These are phyloP conservation scores for Ceratocystiopsis brevicomis DNA, from an alignment of 2,329 filamentous ascomycete species.

Conservation along the genomic window DNA sequence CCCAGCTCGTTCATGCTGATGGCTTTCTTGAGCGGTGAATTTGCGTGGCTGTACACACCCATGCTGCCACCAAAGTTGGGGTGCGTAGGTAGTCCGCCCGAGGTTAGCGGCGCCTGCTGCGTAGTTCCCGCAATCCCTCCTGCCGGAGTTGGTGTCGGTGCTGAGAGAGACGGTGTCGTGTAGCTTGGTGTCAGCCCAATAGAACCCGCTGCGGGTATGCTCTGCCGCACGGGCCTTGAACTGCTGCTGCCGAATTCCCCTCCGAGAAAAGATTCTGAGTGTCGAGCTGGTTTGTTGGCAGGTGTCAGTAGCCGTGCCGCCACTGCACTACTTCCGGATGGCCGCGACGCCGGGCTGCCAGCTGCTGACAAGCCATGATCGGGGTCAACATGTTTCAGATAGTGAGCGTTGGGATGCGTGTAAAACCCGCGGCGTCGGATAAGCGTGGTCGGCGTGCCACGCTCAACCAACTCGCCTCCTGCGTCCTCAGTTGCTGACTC, in stretches of 20 bases:
- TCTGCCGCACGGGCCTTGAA: conserved; percentile 6
- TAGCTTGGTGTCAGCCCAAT: neutral
- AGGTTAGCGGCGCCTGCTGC: conserved; percentile 7
- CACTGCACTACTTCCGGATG: no score
- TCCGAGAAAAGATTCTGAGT: conserved; percentile 14
- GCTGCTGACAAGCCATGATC: conserved; percentile 22
- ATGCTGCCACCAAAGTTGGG: conserved; percentile 48
- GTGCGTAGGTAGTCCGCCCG: conserved; percentile 2
- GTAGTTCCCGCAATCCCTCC: conserved; percentile 3
- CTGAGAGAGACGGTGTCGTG: neutral
- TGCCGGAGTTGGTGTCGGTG: conserved; percentile 5
- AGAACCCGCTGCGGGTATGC: conserved; percentile 1
- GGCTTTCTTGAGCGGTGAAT: conserved; percentile 68
- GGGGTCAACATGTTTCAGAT: conserved; percentile 52
- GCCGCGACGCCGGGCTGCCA: no score
- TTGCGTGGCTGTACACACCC: conserved; percentile 61
- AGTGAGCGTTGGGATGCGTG: conserved; percentile 69
- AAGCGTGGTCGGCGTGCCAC: conserved; percentile 37
- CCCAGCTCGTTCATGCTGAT: conserved; percentile 41
- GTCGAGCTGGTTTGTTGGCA: conserved; percentile 10
- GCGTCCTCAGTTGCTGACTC: conserved; percentile 17
- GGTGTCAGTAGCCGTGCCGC: conserved; percentile 18
- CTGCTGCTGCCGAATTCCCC: neutral
- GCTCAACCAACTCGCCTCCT: conserved; percentile 20
- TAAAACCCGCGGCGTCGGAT: conserved; percentile 55